Evolutionary conservation across 208 protist genomes (phyloP).

Genomic region (Borovskyia barvae): DNA sequence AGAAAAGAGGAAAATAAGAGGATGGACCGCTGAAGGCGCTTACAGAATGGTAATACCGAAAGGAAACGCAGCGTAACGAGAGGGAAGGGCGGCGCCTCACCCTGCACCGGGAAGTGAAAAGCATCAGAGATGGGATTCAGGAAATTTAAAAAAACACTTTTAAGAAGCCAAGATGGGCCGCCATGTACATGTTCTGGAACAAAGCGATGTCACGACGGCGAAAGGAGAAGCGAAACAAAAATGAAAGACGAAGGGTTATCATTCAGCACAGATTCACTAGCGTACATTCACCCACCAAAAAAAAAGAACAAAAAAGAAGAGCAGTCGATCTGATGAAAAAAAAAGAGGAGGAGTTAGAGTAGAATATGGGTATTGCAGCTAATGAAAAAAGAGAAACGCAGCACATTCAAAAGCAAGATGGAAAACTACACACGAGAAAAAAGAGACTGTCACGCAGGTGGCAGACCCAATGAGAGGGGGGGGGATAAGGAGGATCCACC

Average conservation of each 20-base stretch:
- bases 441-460: no score
- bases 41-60: no score
- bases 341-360: background rate
- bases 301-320: slow-evolving; percentile 18
- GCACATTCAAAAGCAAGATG: background rate
- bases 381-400: background rate
- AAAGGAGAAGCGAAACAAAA: background rate
- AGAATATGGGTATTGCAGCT: no score
- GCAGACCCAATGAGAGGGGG: background rate
- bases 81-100: background rate
- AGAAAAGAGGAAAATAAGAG: no score
- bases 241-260: no score
- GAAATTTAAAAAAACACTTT: no score
- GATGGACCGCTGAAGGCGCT: no score
- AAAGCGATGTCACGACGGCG: background rate
- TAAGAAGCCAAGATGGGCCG: background rate
- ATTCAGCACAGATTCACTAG: no score
- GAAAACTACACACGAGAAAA: slow-evolving; percentile 1
- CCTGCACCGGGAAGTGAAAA: background rate
- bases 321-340: background rate
- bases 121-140: no score
- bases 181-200: background rate
- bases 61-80: background rate
- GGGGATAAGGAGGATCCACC: background rate
- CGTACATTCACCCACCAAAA: slow-evolving; percentile 11